These are phyloP conservation scores for Cutaneotrichosporon mucoides DNA, from an alignment of 1,284 basidiomycete species.

Conservation along the genomic window DNA sequence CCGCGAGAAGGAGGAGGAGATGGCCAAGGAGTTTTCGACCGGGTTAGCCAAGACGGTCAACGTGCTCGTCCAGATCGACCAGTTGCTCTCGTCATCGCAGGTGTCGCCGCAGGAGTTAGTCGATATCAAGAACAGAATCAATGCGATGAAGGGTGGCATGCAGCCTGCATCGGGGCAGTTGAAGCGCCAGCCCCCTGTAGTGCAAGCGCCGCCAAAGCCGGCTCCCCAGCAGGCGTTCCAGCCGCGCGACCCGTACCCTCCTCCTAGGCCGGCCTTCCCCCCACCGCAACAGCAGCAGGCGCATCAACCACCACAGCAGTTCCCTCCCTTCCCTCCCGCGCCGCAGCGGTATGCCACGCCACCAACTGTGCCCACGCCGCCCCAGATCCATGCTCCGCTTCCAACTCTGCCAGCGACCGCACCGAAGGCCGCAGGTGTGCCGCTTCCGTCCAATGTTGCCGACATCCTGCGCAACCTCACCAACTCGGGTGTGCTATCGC, in stretches of 20 bases:
- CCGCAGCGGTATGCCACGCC: conserved; percentile 17
- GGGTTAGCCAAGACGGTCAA: conserved; percentile 31
- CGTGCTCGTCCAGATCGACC: conserved; percentile 37
- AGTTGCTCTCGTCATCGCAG: conserved; percentile 31
- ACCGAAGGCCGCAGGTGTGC: conserved; percentile 2
- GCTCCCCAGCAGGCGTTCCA: conserved; percentile 35
- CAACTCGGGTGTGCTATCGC: conserved; percentile 42
- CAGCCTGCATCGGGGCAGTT: conserved; percentile 36
- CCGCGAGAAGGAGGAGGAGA: conserved; percentile 36
- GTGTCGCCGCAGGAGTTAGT: conserved; percentile 38
- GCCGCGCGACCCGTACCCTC: conserved; percentile 29
- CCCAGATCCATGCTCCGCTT: conserved; percentile 16
- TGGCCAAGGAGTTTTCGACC: conserved; percentile 25
- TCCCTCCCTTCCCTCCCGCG: too few relatives aligned
- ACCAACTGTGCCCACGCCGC: conserved; percentile 24
- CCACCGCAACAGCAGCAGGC: conserved; percentile 8
- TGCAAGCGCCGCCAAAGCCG: conserved; percentile 27
- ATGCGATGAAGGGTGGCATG: conserved; percentile 38
- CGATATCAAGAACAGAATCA: conserved; percentile 41
- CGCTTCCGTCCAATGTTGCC: conserved; percentile 35
- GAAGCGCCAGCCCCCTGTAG: conserved; percentile 5
- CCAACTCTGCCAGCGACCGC: conserved; percentile 12
- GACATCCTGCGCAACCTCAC: conserved; percentile 42
- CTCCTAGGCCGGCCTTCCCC: conserved; percentile 1
- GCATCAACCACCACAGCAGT: conserved; percentile 10